phyloP scores from a whole-genome alignment of 768 basidiomycete species.

The Mycena vulgaris region DNA sequence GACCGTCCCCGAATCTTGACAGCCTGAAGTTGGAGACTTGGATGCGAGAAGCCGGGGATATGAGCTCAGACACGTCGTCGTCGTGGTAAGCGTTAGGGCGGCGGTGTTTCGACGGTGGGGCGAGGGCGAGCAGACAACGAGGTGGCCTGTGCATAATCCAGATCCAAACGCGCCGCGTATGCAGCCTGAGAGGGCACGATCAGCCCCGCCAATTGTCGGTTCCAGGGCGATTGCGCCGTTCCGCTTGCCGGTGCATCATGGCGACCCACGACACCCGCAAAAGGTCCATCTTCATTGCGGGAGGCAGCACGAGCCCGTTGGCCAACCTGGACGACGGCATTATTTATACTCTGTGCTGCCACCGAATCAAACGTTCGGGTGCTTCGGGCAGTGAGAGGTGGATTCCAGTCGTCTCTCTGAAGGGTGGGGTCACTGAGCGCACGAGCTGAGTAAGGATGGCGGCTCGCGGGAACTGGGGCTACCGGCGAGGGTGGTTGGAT shows the following conservation, averaged over 20 bases:
- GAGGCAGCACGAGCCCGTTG: conserved; percentile 35
- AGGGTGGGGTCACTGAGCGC: conserved; percentile 31
- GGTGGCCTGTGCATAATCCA: conserved; percentile 27
- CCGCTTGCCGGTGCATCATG: not conserved
- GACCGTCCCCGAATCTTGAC: conserved; percentile 31
- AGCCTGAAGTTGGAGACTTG: conserved; percentile 23
- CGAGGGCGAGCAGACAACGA: conserved; percentile 34
- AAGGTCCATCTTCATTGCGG: conserved; percentile 13
- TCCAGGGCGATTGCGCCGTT: conserved; percentile 1
- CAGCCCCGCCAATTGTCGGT: conserved; percentile 11
- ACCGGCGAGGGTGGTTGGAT: conserved; percentile 25
- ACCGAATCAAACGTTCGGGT: conserved; percentile 41
- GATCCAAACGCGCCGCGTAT: conserved; percentile 35
- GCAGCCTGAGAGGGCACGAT: conserved; percentile 38
- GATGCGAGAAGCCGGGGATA: conserved; percentile 36
- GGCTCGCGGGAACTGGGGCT: conserved; percentile 11
- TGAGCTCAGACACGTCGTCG: conserved; percentile 34
- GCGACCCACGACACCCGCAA: not conserved
- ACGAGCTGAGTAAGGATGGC: conserved; percentile 39
- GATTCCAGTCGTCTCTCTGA: conserved; percentile 31
- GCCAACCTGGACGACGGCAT: conserved; percentile 44
- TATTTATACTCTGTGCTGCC: conserved; percentile 38
- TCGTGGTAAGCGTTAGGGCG: conserved; percentile 15
- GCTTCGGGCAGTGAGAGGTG: conserved; percentile 37
- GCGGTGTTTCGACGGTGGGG: conserved; percentile 22